phyloP scores from a whole-genome alignment of 768 basidiomycete genomes.

The Lentinula boryana region DNA sequence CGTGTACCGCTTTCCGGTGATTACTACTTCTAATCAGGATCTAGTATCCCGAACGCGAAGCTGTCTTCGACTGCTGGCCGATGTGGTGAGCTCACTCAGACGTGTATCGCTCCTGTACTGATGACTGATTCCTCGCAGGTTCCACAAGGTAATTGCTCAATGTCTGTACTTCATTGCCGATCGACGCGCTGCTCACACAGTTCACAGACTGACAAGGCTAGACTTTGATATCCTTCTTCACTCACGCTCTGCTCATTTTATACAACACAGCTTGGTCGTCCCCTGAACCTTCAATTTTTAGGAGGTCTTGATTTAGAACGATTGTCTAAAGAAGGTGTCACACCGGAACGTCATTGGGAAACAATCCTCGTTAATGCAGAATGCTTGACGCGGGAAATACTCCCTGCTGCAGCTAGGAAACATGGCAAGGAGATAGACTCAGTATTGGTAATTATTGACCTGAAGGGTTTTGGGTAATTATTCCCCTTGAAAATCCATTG shows the following conservation, averaged over 20 bases:
- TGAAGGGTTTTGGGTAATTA: conserved; percentile 63
- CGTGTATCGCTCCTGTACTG: neutral
- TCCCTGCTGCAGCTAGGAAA: conserved; percentile 57
- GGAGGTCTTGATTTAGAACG: conserved; percentile 53
- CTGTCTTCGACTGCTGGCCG: conserved; percentile 72
- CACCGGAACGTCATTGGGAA: conserved; percentile 59
- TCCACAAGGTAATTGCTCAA: conserved; percentile 53
- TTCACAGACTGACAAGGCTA: conserved; percentile 62
- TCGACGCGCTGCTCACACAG: neutral
- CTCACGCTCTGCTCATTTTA: neutral
- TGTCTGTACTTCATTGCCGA: neutral
- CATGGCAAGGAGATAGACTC: conserved; percentile 46
- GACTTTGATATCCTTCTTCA: conserved; percentile 5
- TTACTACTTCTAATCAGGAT: neutral
- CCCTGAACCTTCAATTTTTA: conserved; percentile 62
- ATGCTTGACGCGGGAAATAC: conserved; percentile 55
- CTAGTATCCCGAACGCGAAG: conserved; percentile 65
- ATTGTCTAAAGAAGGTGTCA: conserved; percentile 45
- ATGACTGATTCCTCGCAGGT: conserved; percentile 17
- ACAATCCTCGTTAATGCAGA: conserved; percentile 62
- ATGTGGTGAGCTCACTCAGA: conserved; percentile 34
- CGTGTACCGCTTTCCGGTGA: neutral
- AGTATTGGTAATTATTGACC: conserved; percentile 60
- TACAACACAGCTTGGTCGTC: conserved; percentile 53
- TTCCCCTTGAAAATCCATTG: neutral